phyloP scores from a whole-genome alignment of 495 filamentous ascomycete species.

The Tuber calosporum region DNA sequence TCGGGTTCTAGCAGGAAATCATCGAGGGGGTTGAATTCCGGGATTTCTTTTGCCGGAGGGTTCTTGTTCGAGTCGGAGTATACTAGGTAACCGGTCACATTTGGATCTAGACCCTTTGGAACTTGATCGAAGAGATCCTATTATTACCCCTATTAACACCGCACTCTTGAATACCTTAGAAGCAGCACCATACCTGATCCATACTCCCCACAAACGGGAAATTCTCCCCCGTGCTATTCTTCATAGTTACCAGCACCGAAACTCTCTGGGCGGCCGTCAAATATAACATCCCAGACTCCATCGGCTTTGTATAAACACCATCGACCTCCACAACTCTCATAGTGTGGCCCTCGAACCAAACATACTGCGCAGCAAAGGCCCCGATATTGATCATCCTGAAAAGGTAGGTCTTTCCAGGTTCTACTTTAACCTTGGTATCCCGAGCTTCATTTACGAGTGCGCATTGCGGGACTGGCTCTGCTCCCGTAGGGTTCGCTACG shows the following conservation, averaged over 20 bases:
- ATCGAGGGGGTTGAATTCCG: slow-evolving; percentile 61
- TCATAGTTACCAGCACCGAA: slow-evolving; percentile 60
- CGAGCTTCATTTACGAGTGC: slow-evolving; percentile 63
- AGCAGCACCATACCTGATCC: slow-evolving; percentile 50
- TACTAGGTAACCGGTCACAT: slow-evolving; percentile 71
- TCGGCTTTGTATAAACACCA: slow-evolving; percentile 54
- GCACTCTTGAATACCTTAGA: slow-evolving; percentile 40
- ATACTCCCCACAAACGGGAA: slow-evolving; percentile 60
- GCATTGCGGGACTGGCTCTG: slow-evolving; percentile 60
- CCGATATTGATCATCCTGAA: slow-evolving; percentile 70
- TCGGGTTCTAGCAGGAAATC: slow-evolving; percentile 63
- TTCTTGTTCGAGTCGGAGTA: slow-evolving; percentile 58
- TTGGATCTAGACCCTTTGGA: slow-evolving; percentile 60
- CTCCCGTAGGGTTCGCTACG: slow-evolving; percentile 53
- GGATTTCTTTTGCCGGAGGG: slow-evolving; percentile 51
- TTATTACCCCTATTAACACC: not conserved
- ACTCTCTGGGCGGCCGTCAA: slow-evolving; percentile 65
- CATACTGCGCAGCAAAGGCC: slow-evolving; percentile 60
- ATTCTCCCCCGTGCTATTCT: slow-evolving; percentile 57
- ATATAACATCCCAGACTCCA: slow-evolving; percentile 57
- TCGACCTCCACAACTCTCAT: slow-evolving; percentile 54
- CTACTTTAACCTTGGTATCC: slow-evolving; percentile 53
- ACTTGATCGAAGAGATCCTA: slow-evolving; percentile 64
- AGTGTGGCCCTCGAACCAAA: slow-evolving; percentile 69
- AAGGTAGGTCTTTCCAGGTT: slow-evolving; percentile 71